Conservation (phyloP, 352 stramenopile species). For the Lagenidium giganteum region DNA sequence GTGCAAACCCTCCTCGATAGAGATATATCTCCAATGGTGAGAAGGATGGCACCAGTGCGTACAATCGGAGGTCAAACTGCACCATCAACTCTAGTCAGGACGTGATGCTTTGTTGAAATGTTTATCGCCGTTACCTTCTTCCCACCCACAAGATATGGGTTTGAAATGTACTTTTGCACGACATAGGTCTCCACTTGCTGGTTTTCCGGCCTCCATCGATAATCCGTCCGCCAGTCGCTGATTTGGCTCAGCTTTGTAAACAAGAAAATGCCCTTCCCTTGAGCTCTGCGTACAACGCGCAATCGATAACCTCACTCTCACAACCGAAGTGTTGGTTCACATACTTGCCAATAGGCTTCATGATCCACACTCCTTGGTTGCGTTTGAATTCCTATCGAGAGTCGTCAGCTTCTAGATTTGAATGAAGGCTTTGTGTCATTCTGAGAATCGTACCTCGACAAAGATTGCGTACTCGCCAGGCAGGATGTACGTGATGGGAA, state of each 20-base stretch:
- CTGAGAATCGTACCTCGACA: conserved; percentile 73
- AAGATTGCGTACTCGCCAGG: conserved; percentile 93
- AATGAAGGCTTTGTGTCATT: not conserved
- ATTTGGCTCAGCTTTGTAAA: conserved; percentile 93
- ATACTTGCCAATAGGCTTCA: conserved; percentile 93
- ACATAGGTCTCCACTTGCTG: conserved; percentile 91
- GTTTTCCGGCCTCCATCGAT: conserved; percentile 68
- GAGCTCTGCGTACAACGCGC: conserved; percentile 33
- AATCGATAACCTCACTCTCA: not conserved
- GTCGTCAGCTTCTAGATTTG: not conserved
- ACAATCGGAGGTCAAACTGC: conserved; percentile 92
- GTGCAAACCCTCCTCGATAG: conserved; percentile 87
- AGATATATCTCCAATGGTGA: conserved; percentile 89
- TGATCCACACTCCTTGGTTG: conserved; percentile 92
- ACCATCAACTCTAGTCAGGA: too few species aligned
- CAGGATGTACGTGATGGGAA: conserved; percentile 92
- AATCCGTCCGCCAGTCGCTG: conserved; percentile 90
- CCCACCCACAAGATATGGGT: conserved; percentile 90
- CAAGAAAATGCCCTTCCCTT: conserved; percentile 93
- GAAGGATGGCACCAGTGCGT: conserved; percentile 92
- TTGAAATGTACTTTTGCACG: conserved; percentile 92
- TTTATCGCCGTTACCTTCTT: conserved; percentile 91
- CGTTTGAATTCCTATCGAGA: conserved; percentile 81
- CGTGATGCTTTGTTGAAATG: too few species aligned
- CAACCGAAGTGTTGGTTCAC: conserved; percentile 8